Conservation (phyloP, 106 monocot species). For the Apostasia shenzhenica region DNA sequence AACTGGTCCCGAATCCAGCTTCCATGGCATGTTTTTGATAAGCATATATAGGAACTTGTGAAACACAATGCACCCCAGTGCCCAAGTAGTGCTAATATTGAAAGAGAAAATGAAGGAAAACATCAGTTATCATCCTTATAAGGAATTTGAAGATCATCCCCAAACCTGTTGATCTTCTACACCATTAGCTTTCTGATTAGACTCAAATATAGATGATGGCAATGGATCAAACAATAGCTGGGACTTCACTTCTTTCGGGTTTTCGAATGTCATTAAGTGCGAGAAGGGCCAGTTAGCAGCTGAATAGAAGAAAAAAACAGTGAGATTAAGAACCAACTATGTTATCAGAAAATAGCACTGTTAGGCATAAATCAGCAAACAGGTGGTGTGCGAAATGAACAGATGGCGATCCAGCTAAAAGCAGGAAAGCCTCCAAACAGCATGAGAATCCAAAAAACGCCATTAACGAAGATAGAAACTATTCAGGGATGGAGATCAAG, state of each 20-base stretch:
- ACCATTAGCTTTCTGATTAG: slow-evolving; percentile 12
- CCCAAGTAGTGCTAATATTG: slow-evolving; percentile 19
- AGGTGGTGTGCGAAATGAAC: too few species aligned
- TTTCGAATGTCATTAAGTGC: slow-evolving; percentile 49
- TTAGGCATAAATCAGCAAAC: too few species aligned
- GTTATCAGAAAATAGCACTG: too few species aligned
- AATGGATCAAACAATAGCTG: slow-evolving; percentile 26
- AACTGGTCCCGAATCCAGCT: slow-evolving; percentile 13
- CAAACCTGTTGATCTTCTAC: slow-evolving; percentile 29
- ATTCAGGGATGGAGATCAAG: too few species aligned
- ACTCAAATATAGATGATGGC: slow-evolving; percentile 21
- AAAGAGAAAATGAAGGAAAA: neutral
- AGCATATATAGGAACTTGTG: slow-evolving; percentile 19
- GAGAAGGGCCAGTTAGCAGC: slow-evolving; percentile 43
- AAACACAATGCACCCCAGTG: slow-evolving; percentile 20
- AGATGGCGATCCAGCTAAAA: too few species aligned
- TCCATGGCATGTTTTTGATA: slow-evolving; percentile 8
- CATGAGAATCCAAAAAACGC: too few species aligned
- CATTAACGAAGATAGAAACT: too few species aligned
- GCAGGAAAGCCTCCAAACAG: too few species aligned
- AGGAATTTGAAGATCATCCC: neutral
- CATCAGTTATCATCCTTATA: neutral
- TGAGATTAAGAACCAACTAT: too few species aligned
- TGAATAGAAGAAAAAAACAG: neutral
- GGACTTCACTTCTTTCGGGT: slow-evolving; percentile 20